Conservation (phyloP, 1,139 yeast genomes). For the Sugiyamaella grinbergsii region DNA sequence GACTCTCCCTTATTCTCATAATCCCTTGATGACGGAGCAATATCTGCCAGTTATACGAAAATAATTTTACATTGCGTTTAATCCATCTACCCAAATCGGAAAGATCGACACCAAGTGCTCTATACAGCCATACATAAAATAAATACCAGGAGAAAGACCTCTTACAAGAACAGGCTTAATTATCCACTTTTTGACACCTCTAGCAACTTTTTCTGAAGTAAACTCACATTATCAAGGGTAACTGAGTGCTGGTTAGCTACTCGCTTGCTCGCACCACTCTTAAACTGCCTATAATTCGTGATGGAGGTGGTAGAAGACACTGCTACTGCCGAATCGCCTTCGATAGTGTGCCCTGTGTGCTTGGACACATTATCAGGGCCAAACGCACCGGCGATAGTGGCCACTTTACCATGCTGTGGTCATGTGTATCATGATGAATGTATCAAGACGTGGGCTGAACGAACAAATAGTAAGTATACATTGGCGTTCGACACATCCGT, state of each 20-base stretch:
- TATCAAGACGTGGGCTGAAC: constrained; percentile 52
- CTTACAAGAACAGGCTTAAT: too few species aligned
- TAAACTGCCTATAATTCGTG: neutral
- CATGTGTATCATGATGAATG: constrained; percentile 55
- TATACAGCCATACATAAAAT: constrained; percentile 9
- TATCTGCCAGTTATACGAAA: neutral
- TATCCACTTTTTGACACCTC: too few species aligned
- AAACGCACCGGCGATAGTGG: constrained; percentile 12
- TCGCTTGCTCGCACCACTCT: neutral
- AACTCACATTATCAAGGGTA: too few species aligned
- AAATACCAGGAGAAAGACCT: constrained; percentile 3
- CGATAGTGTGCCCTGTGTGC: constrained; percentile 19
- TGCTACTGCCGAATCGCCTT: constrained; percentile 4
- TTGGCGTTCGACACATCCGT: too few species aligned
- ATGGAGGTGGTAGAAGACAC: constrained; percentile 6
- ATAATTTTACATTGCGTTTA: neutral
- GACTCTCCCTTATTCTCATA: too few species aligned
- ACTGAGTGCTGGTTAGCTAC: neutral
- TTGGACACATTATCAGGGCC: constrained; percentile 18
- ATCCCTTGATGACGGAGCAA: neutral
- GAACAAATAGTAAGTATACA: constrained; percentile 49
- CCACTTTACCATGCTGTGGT: constrained; percentile 40
- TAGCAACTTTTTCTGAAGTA: too few species aligned
- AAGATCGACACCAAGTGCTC: constrained; percentile 6
- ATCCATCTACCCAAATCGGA: neutral